Evolutionary conservation across 805 yeast genomes (phyloP).

Genomic region (Suhomyces sp.): DNA sequence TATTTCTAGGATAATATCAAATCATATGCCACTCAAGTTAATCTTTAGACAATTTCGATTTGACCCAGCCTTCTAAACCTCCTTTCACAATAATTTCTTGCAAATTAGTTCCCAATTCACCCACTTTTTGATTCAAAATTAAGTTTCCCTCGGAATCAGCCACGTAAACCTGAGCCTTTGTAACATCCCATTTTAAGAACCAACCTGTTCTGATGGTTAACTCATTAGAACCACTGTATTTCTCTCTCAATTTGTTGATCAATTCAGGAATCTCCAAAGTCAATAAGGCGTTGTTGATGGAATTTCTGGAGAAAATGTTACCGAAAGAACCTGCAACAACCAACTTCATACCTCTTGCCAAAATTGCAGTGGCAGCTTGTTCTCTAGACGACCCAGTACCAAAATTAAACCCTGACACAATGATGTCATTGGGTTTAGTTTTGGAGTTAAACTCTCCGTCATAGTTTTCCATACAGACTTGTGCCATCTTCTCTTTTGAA

Average conservation of each 20-base stretch:
- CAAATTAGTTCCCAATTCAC: conserved; percentile 90
- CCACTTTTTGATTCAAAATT: conserved; percentile 81
- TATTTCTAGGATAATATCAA: not conserved
- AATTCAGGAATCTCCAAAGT: conserved; percentile 92
- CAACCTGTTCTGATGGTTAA: conserved; percentile 94
- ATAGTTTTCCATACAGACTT: conserved; percentile 99
- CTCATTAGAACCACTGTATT: conserved; percentile 58
- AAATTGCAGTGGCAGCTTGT: conserved; percentile 97
- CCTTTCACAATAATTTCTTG: conserved; percentile 97
- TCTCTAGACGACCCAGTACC: conserved; percentile 99
- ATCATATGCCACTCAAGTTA: conserved; percentile 2
- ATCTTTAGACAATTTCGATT: conserved; percentile 50
- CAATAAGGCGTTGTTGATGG: conserved; percentile 92
- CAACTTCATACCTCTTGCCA: conserved; percentile 88
- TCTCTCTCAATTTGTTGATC: conserved; percentile 70
- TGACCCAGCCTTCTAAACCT: conserved; percentile 98
- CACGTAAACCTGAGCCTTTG: conserved; percentile 76
- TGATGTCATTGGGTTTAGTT: conserved; percentile 83
- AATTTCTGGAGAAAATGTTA: conserved; percentile 92
- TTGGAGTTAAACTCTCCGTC: conserved; percentile 83
- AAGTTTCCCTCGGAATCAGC: conserved; percentile 60
- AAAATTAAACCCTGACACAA: conserved; percentile 89
- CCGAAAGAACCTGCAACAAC: conserved; percentile 98
- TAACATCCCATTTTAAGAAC: conserved; percentile 90
- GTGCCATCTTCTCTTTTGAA: conserved; percentile 92